phyloP scores from a whole-genome alignment of 2,329 filamentous ascomycete genomes.

The Epichloe uncinata region DNA sequence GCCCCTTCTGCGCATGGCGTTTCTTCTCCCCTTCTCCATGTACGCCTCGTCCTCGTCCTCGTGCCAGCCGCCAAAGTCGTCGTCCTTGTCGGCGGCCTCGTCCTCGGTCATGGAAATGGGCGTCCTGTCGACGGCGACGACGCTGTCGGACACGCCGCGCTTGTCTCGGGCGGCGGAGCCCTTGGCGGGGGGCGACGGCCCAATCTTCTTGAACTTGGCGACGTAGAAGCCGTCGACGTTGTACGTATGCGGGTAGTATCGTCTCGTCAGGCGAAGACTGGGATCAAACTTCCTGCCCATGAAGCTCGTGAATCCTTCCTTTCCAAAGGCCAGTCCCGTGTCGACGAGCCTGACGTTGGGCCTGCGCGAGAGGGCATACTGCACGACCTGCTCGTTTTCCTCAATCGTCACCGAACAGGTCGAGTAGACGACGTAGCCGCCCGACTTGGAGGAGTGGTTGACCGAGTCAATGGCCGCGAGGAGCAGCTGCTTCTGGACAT shows the following conservation, averaged over 20 bases:
- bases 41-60: conserved; percentile 59
- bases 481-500: conserved; percentile 88
- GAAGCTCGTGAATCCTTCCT: conserved; percentile 82
- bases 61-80: conserved; percentile 59
- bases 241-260: conserved; percentile 83
- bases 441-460: conserved; percentile 81
- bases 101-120: conserved; percentile 44
- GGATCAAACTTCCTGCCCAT: conserved; percentile 86
- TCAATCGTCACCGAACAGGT: conserved; percentile 92
- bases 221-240: conserved; percentile 99
- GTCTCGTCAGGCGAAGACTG: conserved; percentile 65
- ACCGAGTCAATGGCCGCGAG: conserved; percentile 90
- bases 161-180: conserved; percentile 20
- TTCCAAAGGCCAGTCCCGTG: conserved; percentile 79
- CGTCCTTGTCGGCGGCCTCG: conserved; percentile 28
- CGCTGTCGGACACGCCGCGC: conserved; percentile 19
- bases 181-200: conserved; percentile 55
- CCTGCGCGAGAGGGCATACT: conserved; percentile 81
- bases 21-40: conserved; percentile 61
- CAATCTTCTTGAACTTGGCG: conserved; percentile 90
- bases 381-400: conserved; percentile 80
- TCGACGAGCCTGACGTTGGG: conserved; percentile 92
- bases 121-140: conserved; percentile 49
- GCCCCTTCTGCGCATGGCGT: conserved; percentile 60
- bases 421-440: conserved; percentile 91